phyloP scores from a whole-genome alignment of 2,329 filamentous ascomycete species.

The Pseudogymnoascus sp. region DNA sequence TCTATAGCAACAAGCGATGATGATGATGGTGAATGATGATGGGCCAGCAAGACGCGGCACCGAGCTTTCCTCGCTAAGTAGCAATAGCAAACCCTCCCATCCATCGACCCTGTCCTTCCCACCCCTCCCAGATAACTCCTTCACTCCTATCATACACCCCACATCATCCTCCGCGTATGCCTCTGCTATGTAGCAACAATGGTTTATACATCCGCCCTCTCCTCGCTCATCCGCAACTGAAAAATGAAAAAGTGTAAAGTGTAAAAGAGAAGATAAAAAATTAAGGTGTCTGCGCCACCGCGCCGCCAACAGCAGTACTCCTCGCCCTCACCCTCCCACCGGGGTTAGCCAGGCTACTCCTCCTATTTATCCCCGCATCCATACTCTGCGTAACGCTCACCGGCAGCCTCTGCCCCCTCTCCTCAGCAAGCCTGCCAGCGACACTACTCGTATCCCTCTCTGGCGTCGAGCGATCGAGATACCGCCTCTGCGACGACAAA shows the following conservation, averaged over 20 bases:
- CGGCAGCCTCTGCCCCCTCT: conserved; percentile 38
- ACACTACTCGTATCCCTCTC: conserved; percentile 35
- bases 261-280: neutral
- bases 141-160: conserved; percentile 1
- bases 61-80: neutral
- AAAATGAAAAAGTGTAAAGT: neutral
- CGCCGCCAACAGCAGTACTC: neutral
- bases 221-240: neutral
- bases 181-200: conserved; percentile 5
- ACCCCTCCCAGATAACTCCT: neutral
- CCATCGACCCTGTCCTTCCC: neutral
- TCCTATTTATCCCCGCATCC: conserved; percentile 10
- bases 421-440: conserved; percentile 34
- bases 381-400: conserved; percentile 31
- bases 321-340: neutral
- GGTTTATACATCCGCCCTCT: neutral
- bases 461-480: conserved; percentile 39
- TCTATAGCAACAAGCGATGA: neutral
- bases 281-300: conserved; percentile 3
- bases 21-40: neutral
- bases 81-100: neutral
- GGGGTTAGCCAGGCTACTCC: neutral
- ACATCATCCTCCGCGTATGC: neutral
- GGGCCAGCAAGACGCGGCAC: neutral
- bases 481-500: conserved; percentile 36